Evolutionary conservation across 1,139 yeast species (phyloP), one percentile per base, ranked within the genome.

Genomic region (Debaryomyces nepalensis): DNA sequence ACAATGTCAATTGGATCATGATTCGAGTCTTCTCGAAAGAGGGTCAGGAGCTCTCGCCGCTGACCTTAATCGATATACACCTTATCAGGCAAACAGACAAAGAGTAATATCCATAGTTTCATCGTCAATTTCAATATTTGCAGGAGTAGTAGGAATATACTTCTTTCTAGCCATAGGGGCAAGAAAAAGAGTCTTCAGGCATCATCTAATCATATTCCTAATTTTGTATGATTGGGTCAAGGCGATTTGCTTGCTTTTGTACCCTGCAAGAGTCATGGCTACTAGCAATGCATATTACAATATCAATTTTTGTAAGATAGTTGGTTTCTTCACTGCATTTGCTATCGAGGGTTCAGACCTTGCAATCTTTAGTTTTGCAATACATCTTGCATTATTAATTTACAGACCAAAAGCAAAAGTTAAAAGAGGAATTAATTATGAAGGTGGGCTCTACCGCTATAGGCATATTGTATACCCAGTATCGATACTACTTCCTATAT

Each of bases 271-370:
- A 31, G 82, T 84, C 2, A 61, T 84, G 32, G 60, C 75, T 5
- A 70, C 73, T 31, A 61, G 67, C 20, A 60, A 71, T n/a, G 68
- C 81, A 1, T 81, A 82, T 57, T 71, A 74, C 40, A 77, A 79
- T 51, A 66, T 70, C 18, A 68, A 66, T 27, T 82, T 87, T 51
- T 82, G 88, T 53, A 83, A 86, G 56, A 82, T 83, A 9, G 79
- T 88, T 37, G 97, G 97, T 3, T 90, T 87, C 70, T 83, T 89
- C 63, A 85, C 96, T 0, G 88, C 95, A 2, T 74, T 82, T 31
- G 77, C 91, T 23, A 85, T 87, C 21, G 96, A 89, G 61, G 96
- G 96, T 11, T 90, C 95, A 2, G 97, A 90, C 63, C 61, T 88
- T 32, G 95, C 95, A 20, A 90, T 90, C 38, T 66, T 89, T 32